Conservation (phyloP, 192 early-diverging fungal species). For the Gonapodya prolifera region DNA sequence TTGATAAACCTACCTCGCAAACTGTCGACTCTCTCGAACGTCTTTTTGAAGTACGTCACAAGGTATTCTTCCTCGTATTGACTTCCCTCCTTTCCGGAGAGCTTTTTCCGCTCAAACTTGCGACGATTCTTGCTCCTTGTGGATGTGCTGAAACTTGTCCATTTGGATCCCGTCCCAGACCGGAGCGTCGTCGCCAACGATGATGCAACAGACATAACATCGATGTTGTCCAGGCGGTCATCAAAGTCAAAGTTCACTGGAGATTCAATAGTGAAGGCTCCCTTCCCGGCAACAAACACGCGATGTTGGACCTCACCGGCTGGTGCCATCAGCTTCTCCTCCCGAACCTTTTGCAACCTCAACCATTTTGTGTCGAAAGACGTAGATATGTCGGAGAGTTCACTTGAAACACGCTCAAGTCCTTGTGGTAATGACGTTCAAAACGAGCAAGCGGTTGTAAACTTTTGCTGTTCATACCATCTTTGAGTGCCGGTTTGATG, state of each 20-base stretch:
- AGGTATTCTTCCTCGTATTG: constrained; percentile 85
- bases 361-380: too few species aligned
- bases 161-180: neutral
- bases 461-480: constrained; percentile 35
- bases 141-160: constrained; percentile 20
- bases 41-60: constrained; percentile 51
- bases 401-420: constrained; percentile 11
- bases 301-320: too few species aligned
- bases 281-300: too few species aligned
- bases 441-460: neutral
- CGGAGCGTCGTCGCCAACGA: too few species aligned
- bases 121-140: constrained; percentile 45
- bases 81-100: constrained; percentile 80
- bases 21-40: constrained; percentile 38
- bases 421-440: neutral
- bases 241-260: too few species aligned
- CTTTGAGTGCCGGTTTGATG: constrained; percentile 7
- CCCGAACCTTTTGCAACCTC: too few species aligned
- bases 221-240: too few species aligned
- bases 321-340: too few species aligned
- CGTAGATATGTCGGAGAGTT: too few species aligned
- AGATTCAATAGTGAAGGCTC: too few species aligned
- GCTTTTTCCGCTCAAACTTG: constrained; percentile 60
- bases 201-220: too few species aligned
- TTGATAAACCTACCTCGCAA: constrained; percentile 34